These are phyloP conservation scores for Brassica carinata DNA, from an alignment of 345 rosid genomes.

Conservation along the genomic window DNA sequence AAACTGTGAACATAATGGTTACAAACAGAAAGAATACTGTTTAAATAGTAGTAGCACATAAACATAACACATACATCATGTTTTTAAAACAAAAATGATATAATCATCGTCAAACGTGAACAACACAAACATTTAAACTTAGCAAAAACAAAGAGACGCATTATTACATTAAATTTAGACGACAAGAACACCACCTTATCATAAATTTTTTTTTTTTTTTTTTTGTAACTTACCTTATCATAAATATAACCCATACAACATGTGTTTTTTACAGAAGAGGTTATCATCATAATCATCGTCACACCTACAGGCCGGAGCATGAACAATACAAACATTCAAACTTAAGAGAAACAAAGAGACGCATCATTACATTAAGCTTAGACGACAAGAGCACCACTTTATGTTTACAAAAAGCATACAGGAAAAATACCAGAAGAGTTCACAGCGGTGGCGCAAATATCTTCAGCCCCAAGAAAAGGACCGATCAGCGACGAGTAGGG, in stretches of 20 bases:
- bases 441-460: background rate
- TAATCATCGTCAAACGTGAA: background rate
- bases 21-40: background rate
- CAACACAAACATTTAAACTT: background rate
- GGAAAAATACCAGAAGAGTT: background rate
- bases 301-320: background rate
- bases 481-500: slow-evolving; percentile 14
- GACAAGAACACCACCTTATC: background rate
- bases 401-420: background rate
- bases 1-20: background rate
- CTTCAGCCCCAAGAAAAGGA: background rate
- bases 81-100: background rate
- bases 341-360: background rate
- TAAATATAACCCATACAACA: background rate
- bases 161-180: background rate
- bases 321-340: background rate
- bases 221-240: too few relatives aligned
- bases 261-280: background rate
- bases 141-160: background rate
- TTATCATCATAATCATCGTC: background rate
- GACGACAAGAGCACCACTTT: background rate
- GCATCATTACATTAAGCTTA: background rate
- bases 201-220: too few relatives aligned
- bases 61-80: background rate
- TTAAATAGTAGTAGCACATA: background rate